Evolutionary conservation across 352 stramenopile species (phyloP).

Genomic region (Phytophthora idaei): DNA sequence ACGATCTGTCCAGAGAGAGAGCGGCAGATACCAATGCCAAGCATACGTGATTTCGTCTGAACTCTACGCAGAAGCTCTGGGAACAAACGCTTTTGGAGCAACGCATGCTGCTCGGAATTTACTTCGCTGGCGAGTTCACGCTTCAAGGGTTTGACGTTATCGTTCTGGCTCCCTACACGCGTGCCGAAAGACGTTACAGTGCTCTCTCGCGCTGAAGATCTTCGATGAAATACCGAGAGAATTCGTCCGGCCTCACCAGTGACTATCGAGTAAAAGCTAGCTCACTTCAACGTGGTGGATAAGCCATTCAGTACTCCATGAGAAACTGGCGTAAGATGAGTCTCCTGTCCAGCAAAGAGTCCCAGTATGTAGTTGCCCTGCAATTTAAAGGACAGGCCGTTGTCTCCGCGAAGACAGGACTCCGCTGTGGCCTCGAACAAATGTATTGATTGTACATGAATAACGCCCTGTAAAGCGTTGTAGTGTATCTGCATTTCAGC

Average conservation of each 20-base stretch:
- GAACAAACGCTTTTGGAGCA: not conserved
- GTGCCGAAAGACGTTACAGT: constrained; percentile 1
- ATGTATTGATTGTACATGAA: constrained; percentile 27
- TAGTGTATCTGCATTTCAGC: constrained; percentile 22
- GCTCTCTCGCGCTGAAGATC: constrained; percentile 5
- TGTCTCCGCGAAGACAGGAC: not conserved
- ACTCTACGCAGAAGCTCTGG: not conserved
- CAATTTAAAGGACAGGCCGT: not conserved
- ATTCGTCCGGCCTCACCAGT: not conserved
- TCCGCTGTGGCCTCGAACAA: not conserved
- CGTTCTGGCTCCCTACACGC: not conserved
- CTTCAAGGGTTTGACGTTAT: constrained; percentile 7
- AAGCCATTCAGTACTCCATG: not conserved
- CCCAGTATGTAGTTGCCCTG: not conserved
- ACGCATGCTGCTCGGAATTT: not conserved
- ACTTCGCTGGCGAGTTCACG: not conserved
- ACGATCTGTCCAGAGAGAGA: not conserved
- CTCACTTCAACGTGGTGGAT: not conserved
- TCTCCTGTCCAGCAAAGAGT: too few species aligned
- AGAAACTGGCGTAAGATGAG: not conserved
- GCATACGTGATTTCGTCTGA: too few species aligned
- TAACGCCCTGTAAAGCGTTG: constrained; percentile 28
- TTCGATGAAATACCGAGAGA: not conserved
- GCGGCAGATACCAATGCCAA: too few species aligned
- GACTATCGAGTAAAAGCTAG: not conserved